Percentiles rank a stretch among this genome's conserved stretches.
These are phyloP conservation scores for Ascochyta lentis DNA, from an alignment of 2,329 filamentous ascomycete species.

Conservation along the genomic window DNA sequence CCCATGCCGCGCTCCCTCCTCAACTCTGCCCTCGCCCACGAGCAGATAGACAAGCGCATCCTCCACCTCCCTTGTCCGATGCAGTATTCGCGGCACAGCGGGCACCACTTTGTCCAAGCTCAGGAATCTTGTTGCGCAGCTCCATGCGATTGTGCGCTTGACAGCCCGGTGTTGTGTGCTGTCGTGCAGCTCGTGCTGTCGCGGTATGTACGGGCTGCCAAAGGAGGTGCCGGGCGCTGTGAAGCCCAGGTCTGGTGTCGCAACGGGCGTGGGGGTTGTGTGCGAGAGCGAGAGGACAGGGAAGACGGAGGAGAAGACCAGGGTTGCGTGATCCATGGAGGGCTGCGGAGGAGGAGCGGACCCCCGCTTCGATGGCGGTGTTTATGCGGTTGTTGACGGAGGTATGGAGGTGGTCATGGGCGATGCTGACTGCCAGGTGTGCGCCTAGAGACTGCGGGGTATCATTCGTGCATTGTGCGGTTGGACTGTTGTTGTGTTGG, in stretches of 20 bases:
- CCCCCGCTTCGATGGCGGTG: constrained; percentile 28
- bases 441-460: not conserved
- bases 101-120: constrained; percentile 41
- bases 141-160: constrained; percentile 53
- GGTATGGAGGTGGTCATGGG: not conserved
- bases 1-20: constrained; percentile 23
- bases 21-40: constrained; percentile 41
- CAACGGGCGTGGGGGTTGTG: constrained; percentile 53
- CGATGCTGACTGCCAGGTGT: not conserved
- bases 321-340: constrained; percentile 44
- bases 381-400: constrained; percentile 6
- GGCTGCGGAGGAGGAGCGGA: constrained; percentile 21
- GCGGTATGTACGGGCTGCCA: constrained; percentile 42
- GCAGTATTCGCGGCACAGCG: constrained; percentile 22
- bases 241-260: constrained; percentile 54
- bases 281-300: constrained; percentile 50
- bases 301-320: constrained; percentile 56
- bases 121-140: constrained; percentile 54
- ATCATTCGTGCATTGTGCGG: not conserved
- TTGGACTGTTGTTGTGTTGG: not conserved
- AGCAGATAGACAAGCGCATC: constrained; percentile 47
- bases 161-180: constrained; percentile 43
- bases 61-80: constrained; percentile 41
- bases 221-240: constrained; percentile 50
- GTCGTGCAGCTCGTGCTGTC: constrained; percentile 45